A percentile compares a stretch with the other conserved stretches of the same genome.
These are phyloP conservation scores for Backusella luteola DNA, from an alignment of 192 early-diverging fungal species.

Conservation along the genomic window DNA sequence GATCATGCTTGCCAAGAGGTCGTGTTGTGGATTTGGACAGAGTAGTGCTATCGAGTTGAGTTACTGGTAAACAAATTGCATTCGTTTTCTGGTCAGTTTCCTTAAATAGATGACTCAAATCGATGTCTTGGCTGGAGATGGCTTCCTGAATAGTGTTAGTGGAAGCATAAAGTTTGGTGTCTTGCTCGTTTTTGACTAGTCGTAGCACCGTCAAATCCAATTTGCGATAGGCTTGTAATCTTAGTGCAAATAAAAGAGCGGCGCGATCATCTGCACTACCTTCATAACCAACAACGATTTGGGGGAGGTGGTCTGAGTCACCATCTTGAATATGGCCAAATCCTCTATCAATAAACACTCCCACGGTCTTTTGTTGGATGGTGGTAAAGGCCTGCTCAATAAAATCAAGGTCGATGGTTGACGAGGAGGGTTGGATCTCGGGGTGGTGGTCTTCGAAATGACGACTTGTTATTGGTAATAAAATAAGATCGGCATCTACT, in stretches of 20 bases:
- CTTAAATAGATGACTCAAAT: background rate
- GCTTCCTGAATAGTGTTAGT: background rate
- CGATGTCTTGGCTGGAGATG: background rate
- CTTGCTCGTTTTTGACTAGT: slow-evolving; percentile 15
- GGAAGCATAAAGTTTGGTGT: slow-evolving; percentile 3
- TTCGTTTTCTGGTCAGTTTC: background rate
- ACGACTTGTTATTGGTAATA: slow-evolving; percentile 66
- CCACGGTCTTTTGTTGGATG: slow-evolving; percentile 44
- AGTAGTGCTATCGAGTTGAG: background rate
- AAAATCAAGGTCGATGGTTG: background rate
- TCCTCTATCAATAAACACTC: slow-evolving; percentile 69
- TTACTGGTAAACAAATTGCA: background rate
- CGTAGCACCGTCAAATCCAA: slow-evolving; percentile 55
- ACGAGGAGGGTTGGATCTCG: background rate
- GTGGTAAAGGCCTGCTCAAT: slow-evolving; percentile 20
- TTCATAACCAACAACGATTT: slow-evolving; percentile 68
- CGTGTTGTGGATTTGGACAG: background rate
- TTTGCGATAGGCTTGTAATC: slow-evolving; percentile 45
- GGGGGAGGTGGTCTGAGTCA: slow-evolving; percentile 43
- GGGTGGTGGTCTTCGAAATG: slow-evolving; percentile 14
- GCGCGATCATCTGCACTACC: slow-evolving; percentile 77
- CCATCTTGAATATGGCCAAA: slow-evolving; percentile 52
- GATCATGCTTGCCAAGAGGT: background rate
- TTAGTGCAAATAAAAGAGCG: slow-evolving; percentile 53
- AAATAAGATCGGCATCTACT: slow-evolving; percentile 59